Base-by-base conservation (phyloP, 1,139 yeast genomes). In the Petasospora fabianii region DNA sequence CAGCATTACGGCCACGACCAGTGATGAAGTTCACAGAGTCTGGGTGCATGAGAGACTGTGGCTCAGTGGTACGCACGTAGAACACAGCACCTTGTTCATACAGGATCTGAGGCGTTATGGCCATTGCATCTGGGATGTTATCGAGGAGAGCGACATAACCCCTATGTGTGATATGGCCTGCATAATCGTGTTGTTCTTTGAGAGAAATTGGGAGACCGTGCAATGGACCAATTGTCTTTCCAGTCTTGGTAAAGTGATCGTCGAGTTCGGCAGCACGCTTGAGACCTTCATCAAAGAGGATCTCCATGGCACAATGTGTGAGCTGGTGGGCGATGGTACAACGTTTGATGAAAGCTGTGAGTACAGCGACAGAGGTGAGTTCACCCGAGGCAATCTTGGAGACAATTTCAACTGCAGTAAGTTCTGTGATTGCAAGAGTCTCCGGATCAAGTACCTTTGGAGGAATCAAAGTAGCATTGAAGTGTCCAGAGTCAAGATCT, bases 121-220 rank as follows among this genome's bases (percentile, higher is more conserved):
- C 76, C 53, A 75, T 77, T 38, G 69, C 68, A 16, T 59, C 53
- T 28, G 80, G 66, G 26, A 78, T 58, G 53, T 75, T 67, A 36
- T 69, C 75, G 30, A 81, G 59, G 55, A 65, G 57, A 2, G 76
- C 69, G 19, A 80, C 87, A 63, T 75, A 80, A 14, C 82, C 75
- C 34, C 79, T 85, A 53, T 77, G 79, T 24, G 85, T 75, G 50
- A 72, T 65, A 49, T 65, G 76, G 17, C 77, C 81, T 39, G 65
- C 69, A 54, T 67, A 77, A 46, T 73, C 70, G 64, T 80, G 73
- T 51, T 83, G 90, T 58, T 84, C 94, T 54, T 84, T 84, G 44
- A 84, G 64, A 2, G 92, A 82, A 27, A 84, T 62, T n/a, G 94
- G 94, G 29, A 84, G 64, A 14, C 94, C 94, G 52, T 84, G 94